Percentiles rank a stretch among this genome's conserved stretches.
These are phyloP conservation scores for Cubamyces lactineus DNA, from an alignment of 768 basidiomycete species.

Conservation along the genomic window DNA sequence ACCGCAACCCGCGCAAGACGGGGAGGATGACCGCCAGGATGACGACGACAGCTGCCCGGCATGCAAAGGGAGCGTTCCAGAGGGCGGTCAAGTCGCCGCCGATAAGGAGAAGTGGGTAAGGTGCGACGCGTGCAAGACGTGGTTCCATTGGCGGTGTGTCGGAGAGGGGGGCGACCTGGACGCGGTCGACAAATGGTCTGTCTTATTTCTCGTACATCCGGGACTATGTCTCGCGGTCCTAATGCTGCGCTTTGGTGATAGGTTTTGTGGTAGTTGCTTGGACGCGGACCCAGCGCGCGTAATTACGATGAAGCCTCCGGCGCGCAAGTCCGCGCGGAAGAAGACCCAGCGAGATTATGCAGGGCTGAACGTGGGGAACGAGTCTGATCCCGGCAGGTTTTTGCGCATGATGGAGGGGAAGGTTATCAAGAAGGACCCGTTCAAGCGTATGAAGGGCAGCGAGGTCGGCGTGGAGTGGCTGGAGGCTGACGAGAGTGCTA, in stretches of 20 bases:
- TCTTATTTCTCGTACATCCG: not conserved
- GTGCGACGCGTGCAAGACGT: constrained; percentile 79
- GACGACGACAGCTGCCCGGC: constrained; percentile 49
- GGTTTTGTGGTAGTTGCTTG: constrained; percentile 74
- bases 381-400: constrained; percentile 71
- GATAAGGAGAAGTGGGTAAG: constrained; percentile 81
- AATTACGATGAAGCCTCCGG: constrained; percentile 76
- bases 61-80: constrained; percentile 44
- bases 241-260: constrained; percentile 33
- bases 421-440: constrained; percentile 60
- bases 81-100: constrained; percentile 38
- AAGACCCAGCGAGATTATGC: constrained; percentile 78
- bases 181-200: constrained; percentile 79
- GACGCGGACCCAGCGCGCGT: constrained; percentile 58
- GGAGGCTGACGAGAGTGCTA: constrained; percentile 67
- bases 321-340: constrained; percentile 82
- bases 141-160: constrained; percentile 86
- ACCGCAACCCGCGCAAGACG: constrained; percentile 1
- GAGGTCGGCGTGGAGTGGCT: constrained; percentile 79
- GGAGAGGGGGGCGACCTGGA: constrained; percentile 67
- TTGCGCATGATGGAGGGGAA: constrained; percentile 70
- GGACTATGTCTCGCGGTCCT: not conserved
- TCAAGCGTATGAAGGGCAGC: constrained; percentile 66
- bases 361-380: constrained; percentile 66
- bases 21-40: constrained; percentile 29